A percentile compares a stretch with the other conserved stretches of the same genome.
These are phyloP conservation scores for Emmonsiellopsis sp. DNA, from an alignment of 2,329 filamentous ascomycete genomes.

Conservation along the genomic window DNA sequence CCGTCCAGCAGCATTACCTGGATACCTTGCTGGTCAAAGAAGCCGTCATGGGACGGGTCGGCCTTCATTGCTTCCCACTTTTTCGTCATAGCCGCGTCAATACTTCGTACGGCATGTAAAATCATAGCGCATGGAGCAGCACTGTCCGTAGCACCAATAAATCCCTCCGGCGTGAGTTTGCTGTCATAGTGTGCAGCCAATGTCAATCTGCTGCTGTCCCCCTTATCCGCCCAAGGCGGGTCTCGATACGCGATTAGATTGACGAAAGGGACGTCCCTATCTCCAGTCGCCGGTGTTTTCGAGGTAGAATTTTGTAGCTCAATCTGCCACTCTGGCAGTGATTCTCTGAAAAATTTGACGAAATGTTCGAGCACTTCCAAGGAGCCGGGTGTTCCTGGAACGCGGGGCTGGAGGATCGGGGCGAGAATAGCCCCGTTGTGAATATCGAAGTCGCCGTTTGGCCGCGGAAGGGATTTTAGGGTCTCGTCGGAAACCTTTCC, in stretches of 20 bases:
- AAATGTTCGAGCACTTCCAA: slow-evolving; percentile 69
- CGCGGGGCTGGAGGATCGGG: slow-evolving; percentile 78
- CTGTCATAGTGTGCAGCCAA: slow-evolving; percentile 93
- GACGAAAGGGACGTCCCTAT: slow-evolving; percentile 65
- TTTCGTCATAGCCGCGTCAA: slow-evolving; percentile 67
- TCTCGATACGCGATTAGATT: slow-evolving; percentile 83
- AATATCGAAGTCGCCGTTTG: slow-evolving; percentile 69
- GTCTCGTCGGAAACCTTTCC: slow-evolving; percentile 62
- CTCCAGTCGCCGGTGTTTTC: slow-evolving; percentile 65
- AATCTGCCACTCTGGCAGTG: slow-evolving; percentile 70
- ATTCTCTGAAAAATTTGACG: slow-evolving; percentile 63
- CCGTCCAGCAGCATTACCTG: slow-evolving; percentile 88
- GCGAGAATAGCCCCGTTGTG: slow-evolving; percentile 64
- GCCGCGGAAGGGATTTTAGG: slow-evolving; percentile 61
- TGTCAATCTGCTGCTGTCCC: slow-evolving; percentile 71
- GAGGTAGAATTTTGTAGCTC: slow-evolving; percentile 85
- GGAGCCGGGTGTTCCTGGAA: slow-evolving; percentile 76
- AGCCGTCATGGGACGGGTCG: slow-evolving; percentile 30
- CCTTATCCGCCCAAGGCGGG: slow-evolving; percentile 66
- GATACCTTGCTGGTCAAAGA: slow-evolving; percentile 66
- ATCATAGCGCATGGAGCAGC: slow-evolving; percentile 92
- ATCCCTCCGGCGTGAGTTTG: slow-evolving; percentile 68
- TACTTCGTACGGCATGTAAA: slow-evolving; percentile 70
- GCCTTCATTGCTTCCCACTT: slow-evolving; percentile 70
- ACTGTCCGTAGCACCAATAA: slow-evolving; percentile 88